These are phyloP conservation scores for Fraxinus latifolia DNA, from an alignment of 305 asterid genomes.

Conservation along the genomic window DNA sequence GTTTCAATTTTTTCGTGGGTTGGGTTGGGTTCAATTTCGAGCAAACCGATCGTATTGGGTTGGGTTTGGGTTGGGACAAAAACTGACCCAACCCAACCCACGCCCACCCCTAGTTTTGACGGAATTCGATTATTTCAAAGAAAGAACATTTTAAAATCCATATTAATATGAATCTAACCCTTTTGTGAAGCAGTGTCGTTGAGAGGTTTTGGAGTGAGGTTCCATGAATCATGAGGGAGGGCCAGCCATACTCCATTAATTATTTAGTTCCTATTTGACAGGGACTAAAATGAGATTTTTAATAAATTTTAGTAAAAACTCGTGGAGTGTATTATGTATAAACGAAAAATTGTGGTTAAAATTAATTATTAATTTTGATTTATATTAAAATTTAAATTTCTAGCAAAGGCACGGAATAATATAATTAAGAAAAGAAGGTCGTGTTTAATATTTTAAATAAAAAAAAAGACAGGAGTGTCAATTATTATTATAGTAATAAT, in stretches of 20 bases:
- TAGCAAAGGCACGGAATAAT: too few relatives aligned
- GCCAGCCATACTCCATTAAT: slow-evolving; percentile 38
- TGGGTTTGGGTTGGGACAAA: too few relatives aligned
- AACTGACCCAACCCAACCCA: too few relatives aligned
- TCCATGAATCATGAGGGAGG: slow-evolving; percentile 33
- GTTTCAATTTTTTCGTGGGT: too few relatives aligned
- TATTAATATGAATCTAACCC: background rate
- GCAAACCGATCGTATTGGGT: too few relatives aligned
- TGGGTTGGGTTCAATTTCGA: too few relatives aligned
- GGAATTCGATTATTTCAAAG: background rate
- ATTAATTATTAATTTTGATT: too few relatives aligned
- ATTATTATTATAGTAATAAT: background rate
- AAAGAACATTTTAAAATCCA: background rate
- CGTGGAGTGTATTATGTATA: too few relatives aligned
- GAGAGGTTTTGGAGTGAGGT: slow-evolving; percentile 15
- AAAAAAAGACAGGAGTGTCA: slow-evolving; percentile 23
- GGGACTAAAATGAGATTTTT: background rate
- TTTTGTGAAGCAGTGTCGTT: background rate
- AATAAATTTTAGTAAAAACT: too few relatives aligned
- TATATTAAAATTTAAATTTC: too few relatives aligned
- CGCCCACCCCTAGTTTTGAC: too few relatives aligned
- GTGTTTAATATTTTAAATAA: slow-evolving; percentile 17
- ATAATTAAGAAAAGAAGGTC: background rate
- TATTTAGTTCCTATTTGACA: background rate
- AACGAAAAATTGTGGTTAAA: too few relatives aligned